phyloP scores from a whole-genome alignment of 2,329 filamentous ascomycete species.

The Alternaria sp. region DNA sequence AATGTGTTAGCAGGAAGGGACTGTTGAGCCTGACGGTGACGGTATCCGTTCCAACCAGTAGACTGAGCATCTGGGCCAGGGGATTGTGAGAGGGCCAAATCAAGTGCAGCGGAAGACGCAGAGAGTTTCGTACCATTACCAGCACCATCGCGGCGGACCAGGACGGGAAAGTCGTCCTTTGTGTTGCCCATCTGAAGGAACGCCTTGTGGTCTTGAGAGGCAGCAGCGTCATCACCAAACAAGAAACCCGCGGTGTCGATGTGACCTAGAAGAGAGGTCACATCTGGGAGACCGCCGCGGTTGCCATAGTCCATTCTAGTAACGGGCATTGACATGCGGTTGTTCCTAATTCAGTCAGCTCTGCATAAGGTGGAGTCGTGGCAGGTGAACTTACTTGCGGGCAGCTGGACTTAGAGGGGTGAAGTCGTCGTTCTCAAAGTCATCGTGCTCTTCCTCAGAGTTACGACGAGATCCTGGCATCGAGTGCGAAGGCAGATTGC shows the following conservation, averaged over 20 bases:
- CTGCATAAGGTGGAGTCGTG: constrained; percentile 10
- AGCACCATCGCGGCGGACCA: constrained; percentile 71
- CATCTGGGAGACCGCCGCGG: constrained; percentile 60
- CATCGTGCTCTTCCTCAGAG: constrained; percentile 86
- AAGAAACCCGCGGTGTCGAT: constrained; percentile 87
- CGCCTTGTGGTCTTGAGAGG: constrained; percentile 72
- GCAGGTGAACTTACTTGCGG: constrained; percentile 46
- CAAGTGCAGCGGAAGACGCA: constrained; percentile 80
- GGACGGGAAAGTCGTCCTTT: constrained; percentile 87
- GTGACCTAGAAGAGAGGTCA: constrained; percentile 70
- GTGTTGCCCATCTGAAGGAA: constrained; percentile 76
- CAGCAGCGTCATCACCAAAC: constrained; percentile 73
- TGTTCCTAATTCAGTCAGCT: constrained; percentile 65
- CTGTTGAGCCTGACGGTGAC: constrained; percentile 72
- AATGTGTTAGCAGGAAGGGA: constrained; percentile 66
- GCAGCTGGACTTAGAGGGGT: constrained; percentile 44
- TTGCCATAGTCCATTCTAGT: constrained; percentile 73
- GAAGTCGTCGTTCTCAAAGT: constrained; percentile 77
- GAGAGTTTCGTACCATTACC: constrained; percentile 72
- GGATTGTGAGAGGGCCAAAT: constrained; percentile 76
- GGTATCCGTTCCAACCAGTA: constrained; percentile 69
- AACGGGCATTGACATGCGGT: constrained; percentile 94
- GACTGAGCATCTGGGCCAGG: constrained; percentile 66
- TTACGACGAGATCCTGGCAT: constrained; percentile 87
- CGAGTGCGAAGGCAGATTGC: constrained; percentile 80